Evolutionary conservation across 1,284 basidiomycete genomes (phyloP).

Genomic region (Cutaneotrichosporon sp.): DNA sequence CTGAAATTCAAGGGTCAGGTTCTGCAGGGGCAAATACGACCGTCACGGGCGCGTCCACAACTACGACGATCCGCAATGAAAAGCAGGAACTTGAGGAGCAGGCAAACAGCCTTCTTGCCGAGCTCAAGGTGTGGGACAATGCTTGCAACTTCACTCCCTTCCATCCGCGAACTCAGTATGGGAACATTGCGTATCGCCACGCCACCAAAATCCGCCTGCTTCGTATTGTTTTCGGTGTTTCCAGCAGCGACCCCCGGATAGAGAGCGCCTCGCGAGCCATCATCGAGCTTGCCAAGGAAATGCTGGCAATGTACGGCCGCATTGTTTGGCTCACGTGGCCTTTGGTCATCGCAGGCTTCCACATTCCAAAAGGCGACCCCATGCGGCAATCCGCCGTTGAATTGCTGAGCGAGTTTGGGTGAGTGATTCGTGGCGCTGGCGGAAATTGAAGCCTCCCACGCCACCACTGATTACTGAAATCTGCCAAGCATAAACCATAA

Average conservation of each 20-base stretch:
- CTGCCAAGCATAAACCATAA: background rate
- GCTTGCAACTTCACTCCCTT: conserved; percentile 38
- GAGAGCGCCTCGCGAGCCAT: conserved; percentile 31
- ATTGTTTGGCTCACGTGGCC: conserved; percentile 46
- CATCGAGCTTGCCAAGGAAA: conserved; percentile 40
- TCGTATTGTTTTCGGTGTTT: conserved; percentile 35
- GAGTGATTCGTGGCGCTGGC: conserved; percentile 10
- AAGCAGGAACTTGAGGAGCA: conserved; percentile 24
- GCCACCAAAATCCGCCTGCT: conserved; percentile 37
- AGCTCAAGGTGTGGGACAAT: conserved; percentile 40
- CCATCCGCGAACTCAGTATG: conserved; percentile 40
- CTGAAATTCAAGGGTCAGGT: background rate
- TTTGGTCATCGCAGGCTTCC: conserved; percentile 40
- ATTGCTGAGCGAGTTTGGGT: conserved; percentile 41
- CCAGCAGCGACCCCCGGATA: conserved; percentile 34
- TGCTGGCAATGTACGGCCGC: conserved; percentile 35
- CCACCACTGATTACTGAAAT: background rate
- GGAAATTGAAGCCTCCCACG: no score
- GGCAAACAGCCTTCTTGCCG: conserved; percentile 34
- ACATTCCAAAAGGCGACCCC: conserved; percentile 35
- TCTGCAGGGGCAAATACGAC: background rate
- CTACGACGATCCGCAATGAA: conserved; percentile 10
- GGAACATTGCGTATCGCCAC: conserved; percentile 41
- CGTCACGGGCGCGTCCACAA: background rate
- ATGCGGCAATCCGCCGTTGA: conserved; percentile 30